These are phyloP conservation scores for Fusarium floridanum DNA, from an alignment of 2,329 filamentous ascomycete species.

Conservation along the genomic window DNA sequence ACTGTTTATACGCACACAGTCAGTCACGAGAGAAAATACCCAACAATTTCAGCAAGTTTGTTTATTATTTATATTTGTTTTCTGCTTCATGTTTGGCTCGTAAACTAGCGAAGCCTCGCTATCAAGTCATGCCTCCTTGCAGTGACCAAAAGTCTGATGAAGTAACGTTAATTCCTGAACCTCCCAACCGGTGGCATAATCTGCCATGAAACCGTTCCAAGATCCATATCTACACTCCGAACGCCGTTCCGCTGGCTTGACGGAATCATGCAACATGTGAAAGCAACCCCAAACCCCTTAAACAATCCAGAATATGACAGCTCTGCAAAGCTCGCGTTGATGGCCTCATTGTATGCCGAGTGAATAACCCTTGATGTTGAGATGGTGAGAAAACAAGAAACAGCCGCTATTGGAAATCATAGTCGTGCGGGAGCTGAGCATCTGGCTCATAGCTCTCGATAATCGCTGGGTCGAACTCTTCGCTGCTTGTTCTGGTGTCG, in stretches of 20 bases:
- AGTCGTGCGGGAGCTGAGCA: conserved; percentile 7
- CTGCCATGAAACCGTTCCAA: conserved; percentile 9
- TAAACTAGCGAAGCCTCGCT: conserved; percentile 9
- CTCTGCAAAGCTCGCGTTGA: conserved; percentile 12
- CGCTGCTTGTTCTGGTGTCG: conserved; percentile 86
- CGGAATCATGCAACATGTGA: conserved; percentile 30
- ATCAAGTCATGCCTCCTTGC: not conserved
- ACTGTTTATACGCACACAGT: not conserved
- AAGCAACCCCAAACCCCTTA: conserved; percentile 19
- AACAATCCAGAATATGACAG: conserved; percentile 31
- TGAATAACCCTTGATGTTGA: not conserved
- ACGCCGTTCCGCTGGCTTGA: conserved; percentile 39
- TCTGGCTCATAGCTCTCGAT: conserved; percentile 76
- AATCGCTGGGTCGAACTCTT: conserved; percentile 88
- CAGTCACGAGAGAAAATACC: conserved; percentile 37
- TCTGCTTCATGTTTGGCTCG: conserved; percentile 12
- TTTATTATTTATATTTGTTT: conserved; percentile 31
- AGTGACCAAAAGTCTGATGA: conserved; percentile 17
- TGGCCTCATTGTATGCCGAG: conserved; percentile 1
- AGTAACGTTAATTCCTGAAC: conserved; percentile 2
- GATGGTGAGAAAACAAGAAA: conserved; percentile 17
- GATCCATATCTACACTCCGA: conserved; percentile 13
- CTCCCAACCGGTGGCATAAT: conserved; percentile 20
- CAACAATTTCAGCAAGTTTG: conserved; percentile 18
- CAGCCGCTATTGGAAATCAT: conserved; percentile 26